A percentile compares a stretch with the other conserved stretches of the same genome.
These are phyloP conservation scores for Tetragonia tetragonoides DNA, from an alignment of 148 eudicot genomes.

Conservation along the genomic window DNA sequence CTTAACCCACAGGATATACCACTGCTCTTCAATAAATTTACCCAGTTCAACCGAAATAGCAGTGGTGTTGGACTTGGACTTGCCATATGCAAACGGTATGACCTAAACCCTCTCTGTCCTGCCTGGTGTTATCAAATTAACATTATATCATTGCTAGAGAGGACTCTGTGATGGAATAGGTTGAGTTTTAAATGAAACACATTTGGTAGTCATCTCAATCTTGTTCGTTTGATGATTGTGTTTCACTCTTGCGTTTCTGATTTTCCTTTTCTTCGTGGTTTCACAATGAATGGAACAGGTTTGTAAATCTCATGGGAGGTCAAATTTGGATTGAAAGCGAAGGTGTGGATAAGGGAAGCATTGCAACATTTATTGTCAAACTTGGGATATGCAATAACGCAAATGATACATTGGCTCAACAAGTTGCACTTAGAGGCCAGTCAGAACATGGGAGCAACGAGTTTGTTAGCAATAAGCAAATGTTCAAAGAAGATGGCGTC, in stretches of 20 bases:
- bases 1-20: slow-evolving; percentile 71
- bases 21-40: slow-evolving; percentile 62
- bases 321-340: slow-evolving; percentile 89
- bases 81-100: slow-evolving; percentile 86
- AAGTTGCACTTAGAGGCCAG: slow-evolving; percentile 24
- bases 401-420: slow-evolving; percentile 24
- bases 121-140: background rate
- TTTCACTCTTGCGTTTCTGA: background rate
- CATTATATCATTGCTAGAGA: too few species aligned
- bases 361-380: slow-evolving; percentile 60
- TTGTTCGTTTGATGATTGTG: background rate
- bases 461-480: slow-evolving; percentile 26
- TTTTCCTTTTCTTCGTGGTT: background rate
- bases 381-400: slow-evolving; percentile 49
- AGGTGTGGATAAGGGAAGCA: slow-evolving; percentile 73
- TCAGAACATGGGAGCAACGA: slow-evolving; percentile 25
- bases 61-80: slow-evolving; percentile 79
- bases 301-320: slow-evolving; percentile 89
- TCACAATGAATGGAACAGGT: slow-evolving; percentile 39
- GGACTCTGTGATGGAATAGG: too few species aligned
- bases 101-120: background rate
- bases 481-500: slow-evolving; percentile 17
- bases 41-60: slow-evolving; percentile 43
- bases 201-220: background rate
- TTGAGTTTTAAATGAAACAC: too few species aligned